Evolutionary conservation across 2,329 filamentous ascomycete genomes (phyloP).

Genomic region (Fulvia fulva): DNA sequence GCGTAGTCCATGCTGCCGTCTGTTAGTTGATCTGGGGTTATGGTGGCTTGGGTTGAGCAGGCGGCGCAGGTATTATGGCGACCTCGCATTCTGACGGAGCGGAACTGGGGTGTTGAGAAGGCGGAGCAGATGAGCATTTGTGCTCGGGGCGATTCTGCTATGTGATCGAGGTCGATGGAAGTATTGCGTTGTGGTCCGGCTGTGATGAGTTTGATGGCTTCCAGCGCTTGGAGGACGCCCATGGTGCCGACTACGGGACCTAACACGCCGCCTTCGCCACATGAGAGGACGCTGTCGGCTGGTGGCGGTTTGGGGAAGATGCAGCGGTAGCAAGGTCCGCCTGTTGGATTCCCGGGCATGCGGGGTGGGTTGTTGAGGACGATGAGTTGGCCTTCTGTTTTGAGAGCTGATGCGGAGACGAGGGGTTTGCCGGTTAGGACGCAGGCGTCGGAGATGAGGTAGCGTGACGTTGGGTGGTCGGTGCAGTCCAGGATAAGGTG

Average conservation of each 20-base stretch:
- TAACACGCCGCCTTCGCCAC: conserved; percentile 87
- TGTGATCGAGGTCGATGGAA: conserved; percentile 15
- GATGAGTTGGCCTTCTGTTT: conserved; percentile 85
- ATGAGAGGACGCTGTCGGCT: conserved; percentile 74
- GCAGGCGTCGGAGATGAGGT: conserved; percentile 87
- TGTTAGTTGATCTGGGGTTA: conserved; percentile 53
- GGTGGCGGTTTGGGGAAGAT: conserved; percentile 87
- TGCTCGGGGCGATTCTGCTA: conserved; percentile 30
- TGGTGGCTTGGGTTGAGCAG: conserved; percentile 61
- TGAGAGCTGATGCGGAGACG: conserved; percentile 83
- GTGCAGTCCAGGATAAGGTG: conserved; percentile 92
- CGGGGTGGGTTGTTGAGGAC: conserved; percentile 77
- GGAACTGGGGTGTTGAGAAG: conserved; percentile 57
- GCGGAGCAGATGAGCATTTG: conserved; percentile 54
- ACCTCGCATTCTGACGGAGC: conserved; percentile 69
- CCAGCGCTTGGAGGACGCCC: conserved; percentile 86
- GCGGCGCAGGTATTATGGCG: conserved; percentile 69
- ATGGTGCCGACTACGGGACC: conserved; percentile 90
- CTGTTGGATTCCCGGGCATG: conserved; percentile 52
- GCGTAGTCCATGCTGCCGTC: conserved; percentile 74
- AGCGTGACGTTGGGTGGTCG: conserved; percentile 85
- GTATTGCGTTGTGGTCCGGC: conserved; percentile 35
- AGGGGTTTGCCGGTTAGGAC: conserved; percentile 75
- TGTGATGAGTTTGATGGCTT: conserved; percentile 78
- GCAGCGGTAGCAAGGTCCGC: conserved; percentile 89